A percentile compares a stretch with the other conserved stretches of the same genome.
Evolutionary conservation across 2,329 filamentous ascomycete species (phyloP).

Genomic region (Trichoderma atroviride): DNA sequence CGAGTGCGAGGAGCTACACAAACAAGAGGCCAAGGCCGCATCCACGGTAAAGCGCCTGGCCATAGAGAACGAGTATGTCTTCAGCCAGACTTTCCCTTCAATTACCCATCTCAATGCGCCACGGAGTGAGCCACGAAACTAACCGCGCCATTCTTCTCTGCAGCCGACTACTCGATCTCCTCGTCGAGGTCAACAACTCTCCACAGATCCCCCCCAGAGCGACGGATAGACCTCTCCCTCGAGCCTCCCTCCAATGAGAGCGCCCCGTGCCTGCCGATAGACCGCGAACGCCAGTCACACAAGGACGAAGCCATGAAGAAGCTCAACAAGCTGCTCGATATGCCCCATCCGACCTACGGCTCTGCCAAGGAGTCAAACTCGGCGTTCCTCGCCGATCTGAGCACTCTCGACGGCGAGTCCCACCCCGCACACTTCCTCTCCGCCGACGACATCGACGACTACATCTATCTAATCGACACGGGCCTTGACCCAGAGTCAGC

Average conservation of each 20-base stretch:
- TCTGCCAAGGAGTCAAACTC: constrained; percentile 67
- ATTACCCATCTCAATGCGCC: background rate
- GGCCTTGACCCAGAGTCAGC: constrained; percentile 48
- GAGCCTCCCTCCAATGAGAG: constrained; percentile 48
- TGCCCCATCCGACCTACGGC: constrained; percentile 55
- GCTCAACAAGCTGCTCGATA: constrained; percentile 52
- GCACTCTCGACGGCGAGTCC: constrained; percentile 53
- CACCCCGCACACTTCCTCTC: constrained; percentile 68
- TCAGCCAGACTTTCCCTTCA: constrained; percentile 10
- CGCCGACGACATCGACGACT: constrained; percentile 72
- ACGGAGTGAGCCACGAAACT: constrained; percentile 26
- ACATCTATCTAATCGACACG: constrained; percentile 66
- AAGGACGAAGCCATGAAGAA: constrained; percentile 51
- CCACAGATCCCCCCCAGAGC: constrained; percentile 74
- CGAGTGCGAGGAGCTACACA: constrained; percentile 80
- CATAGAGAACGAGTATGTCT: constrained; percentile 85
- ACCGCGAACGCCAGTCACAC: constrained; percentile 43
- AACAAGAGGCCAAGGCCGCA: constrained; percentile 77
- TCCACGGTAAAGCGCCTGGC: constrained; percentile 81
- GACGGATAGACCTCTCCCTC: constrained; percentile 71
- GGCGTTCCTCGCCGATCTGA: constrained; percentile 53
- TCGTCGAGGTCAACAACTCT: constrained; percentile 86
- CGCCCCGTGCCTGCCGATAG: constrained; percentile 38
- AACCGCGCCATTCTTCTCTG: constrained; percentile 5
- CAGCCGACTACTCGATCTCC: constrained; percentile 84